These are phyloP conservation scores for Fusarium pininemorale DNA, from an alignment of 2,329 filamentous ascomycete genomes.

Conservation along the genomic window DNA sequence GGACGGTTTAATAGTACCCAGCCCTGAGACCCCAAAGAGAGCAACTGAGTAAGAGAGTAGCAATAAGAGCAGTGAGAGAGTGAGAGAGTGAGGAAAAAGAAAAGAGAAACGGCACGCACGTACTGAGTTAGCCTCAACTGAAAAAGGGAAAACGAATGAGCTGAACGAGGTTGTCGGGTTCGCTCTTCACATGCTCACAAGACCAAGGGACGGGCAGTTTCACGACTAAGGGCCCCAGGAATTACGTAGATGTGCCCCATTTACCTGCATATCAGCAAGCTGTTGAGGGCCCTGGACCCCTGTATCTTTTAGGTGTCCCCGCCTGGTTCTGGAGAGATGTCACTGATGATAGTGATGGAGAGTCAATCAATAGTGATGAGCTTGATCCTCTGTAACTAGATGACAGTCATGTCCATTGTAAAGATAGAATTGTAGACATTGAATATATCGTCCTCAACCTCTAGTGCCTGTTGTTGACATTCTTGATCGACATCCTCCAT, in stretches of 20 bases:
- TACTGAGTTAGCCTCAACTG: background rate
- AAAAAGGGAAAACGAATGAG: background rate
- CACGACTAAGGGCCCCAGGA: slow-evolving; percentile 21
- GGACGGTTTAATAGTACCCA: background rate
- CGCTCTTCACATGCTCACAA: slow-evolving; percentile 39
- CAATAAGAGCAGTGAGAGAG: background rate
- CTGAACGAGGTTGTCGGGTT: background rate
- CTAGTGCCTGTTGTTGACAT: background rate
- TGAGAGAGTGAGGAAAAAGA: background rate
- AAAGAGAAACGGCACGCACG: background rate
- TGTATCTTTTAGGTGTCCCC: slow-evolving; percentile 16
- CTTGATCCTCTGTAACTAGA: background rate
- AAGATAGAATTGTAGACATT: background rate
- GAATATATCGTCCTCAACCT: background rate
- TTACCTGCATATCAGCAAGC: slow-evolving; percentile 23
- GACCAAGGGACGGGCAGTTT: slow-evolving; percentile 13
- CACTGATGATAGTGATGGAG: background rate
- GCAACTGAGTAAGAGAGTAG: background rate
- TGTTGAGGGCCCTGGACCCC: slow-evolving; percentile 13
- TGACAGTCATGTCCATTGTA: fast-evolving
- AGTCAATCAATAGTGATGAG: background rate
- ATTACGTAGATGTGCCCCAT: slow-evolving; percentile 32
- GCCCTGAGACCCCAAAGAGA: slow-evolving; percentile 5
- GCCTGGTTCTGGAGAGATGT: background rate
- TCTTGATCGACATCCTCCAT: slow-evolving; percentile 1